Evolutionary conservation across 176 grass and related monocot genomes (phyloP), one percentile per base, ranked within the genome.

Genomic region (Alopecurus myosuroides): DNA sequence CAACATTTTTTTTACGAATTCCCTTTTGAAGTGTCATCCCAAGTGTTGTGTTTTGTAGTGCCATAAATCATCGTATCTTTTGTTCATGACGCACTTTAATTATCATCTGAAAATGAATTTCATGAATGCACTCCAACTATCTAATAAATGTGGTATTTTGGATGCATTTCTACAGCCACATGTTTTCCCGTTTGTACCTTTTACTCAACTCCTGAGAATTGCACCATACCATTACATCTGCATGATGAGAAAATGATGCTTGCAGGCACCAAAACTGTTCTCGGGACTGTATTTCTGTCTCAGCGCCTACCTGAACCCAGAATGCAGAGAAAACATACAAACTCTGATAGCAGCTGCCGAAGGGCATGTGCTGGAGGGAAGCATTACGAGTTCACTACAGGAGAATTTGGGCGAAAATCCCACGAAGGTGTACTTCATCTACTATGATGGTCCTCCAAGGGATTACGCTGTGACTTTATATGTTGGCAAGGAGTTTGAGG

Each of bases 221-320:
- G 5, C 23, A n/a, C n/a, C n/a, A n/a, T n/a, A n/a, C n/a, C n/a
- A n/a, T n/a, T n/a, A 60, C 53, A 35, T 36, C 70, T 19, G 57
- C 58, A n/a, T 62, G 31, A 74, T 6, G 3, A 60, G 19, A 63
- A 76, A 25, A 11, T 22, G 34, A 76, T 44, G 4, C 12, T 79
- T 55, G 66, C 84, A 90, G 88, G 84, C 25, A 45, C 35, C 48
- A 17, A 86, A 83, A 23, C 56, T 90, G 35, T 90, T 90, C 20
- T 82, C n/a, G 0, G 88, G 88, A 39, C 10, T 78, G 35, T 5
- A 26, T 17, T 90, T 90, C 52, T 83, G 65, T 65, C 84, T 90
- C 66, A 86, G 88, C 66, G 9, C 22, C 29, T 86, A 66, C 88
- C 73, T 90, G 30, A 48, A 74, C 45, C 66, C 52, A 18, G 79